Evolutionary conservation across 495 filamentous ascomycete species (phyloP).

Genomic region (Xylaria curta): DNA sequence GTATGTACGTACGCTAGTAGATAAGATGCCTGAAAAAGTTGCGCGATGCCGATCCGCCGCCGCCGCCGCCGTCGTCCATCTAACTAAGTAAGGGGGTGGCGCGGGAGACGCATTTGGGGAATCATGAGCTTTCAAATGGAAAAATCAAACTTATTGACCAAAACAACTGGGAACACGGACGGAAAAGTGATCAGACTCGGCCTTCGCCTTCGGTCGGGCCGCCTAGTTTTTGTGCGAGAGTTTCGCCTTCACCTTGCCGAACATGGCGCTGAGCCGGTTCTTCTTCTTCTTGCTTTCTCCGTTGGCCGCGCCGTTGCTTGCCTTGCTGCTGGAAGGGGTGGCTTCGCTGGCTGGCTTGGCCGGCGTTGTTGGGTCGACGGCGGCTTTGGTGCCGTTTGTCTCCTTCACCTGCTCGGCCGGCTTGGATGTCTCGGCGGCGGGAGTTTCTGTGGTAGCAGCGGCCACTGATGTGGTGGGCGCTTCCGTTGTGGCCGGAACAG

Average conservation of each 20-base stretch:
- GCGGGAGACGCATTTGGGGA: conserved; percentile 46
- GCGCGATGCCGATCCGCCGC: conserved; percentile 33
- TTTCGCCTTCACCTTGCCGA: conserved; percentile 65
- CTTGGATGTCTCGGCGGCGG: neutral
- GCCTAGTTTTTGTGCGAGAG: conserved; percentile 43
- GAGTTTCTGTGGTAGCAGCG: conserved; percentile 29
- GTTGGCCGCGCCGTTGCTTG: conserved; percentile 39
- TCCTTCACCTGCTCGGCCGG: conserved; percentile 25
- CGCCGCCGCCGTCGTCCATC: conserved; percentile 28
- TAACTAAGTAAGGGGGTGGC: conserved; percentile 18
- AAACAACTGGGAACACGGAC: conserved; percentile 31
- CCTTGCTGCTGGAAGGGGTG: conserved; percentile 44
- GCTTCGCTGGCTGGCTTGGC: conserved; percentile 34
- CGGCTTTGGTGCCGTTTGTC: conserved; percentile 32
- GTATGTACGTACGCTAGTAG: conserved; percentile 37
- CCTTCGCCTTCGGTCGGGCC: neutral
- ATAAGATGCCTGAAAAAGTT: conserved; percentile 25
- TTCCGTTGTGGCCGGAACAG: conserved; percentile 21
- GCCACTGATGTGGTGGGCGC: conserved; percentile 27
- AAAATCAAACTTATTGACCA: conserved; percentile 39
- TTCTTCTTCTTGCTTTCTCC: conserved; percentile 60
- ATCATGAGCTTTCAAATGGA: conserved; percentile 46
- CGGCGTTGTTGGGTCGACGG: conserved; percentile 31
- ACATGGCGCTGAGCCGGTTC: conserved; percentile 63
- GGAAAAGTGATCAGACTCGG: conserved; percentile 5